Conservation (phyloP, 257 asterid genomes). For the Anisodus tanguticus region DNA sequence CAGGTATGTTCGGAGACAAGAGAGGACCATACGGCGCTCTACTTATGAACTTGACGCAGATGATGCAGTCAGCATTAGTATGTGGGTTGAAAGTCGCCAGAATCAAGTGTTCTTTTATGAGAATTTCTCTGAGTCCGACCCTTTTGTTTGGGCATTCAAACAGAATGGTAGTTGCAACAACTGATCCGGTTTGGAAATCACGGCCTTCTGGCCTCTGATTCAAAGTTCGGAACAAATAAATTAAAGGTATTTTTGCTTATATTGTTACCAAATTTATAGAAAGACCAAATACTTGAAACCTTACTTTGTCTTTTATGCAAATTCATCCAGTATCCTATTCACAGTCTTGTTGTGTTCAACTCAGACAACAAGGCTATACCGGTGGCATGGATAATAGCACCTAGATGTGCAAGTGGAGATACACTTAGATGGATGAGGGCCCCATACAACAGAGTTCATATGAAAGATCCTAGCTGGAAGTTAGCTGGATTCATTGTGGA, state of each 20-base stretch:
- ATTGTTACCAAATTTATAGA: constrained; percentile 27
- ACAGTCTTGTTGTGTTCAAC: constrained; percentile 95
- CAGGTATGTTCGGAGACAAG: constrained; percentile 93
- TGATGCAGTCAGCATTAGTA: constrained; percentile 73
- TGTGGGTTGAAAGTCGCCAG: constrained; percentile 84
- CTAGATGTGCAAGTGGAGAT: constrained; percentile 68
- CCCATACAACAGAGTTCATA: constrained; percentile 74
- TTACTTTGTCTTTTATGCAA: constrained; percentile 50
- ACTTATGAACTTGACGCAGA: constrained; percentile 76
- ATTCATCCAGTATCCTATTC: constrained; percentile 77
- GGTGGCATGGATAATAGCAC: constrained; percentile 89
- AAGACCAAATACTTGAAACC: constrained; percentile 35
- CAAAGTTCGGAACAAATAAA: constrained; percentile 85
- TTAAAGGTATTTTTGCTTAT: constrained; percentile 61
- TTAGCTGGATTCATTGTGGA: constrained; percentile 92
- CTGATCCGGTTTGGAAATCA: constrained; percentile 89
- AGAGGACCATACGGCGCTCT: constrained; percentile 81
- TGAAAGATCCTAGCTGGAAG: constrained; percentile 94
- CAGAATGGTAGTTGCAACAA: constrained; percentile 99
- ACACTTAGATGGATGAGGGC: constrained; percentile 91
- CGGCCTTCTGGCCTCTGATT: constrained; percentile 75
- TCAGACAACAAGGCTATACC: constrained; percentile 97
- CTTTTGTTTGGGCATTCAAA: constrained; percentile 90
- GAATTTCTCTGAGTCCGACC: constrained; percentile 79
- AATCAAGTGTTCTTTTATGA: constrained; percentile 76